Conservation (phyloP, 2,329 filamentous ascomycete species). For the Grosmannia clavigera region DNA sequence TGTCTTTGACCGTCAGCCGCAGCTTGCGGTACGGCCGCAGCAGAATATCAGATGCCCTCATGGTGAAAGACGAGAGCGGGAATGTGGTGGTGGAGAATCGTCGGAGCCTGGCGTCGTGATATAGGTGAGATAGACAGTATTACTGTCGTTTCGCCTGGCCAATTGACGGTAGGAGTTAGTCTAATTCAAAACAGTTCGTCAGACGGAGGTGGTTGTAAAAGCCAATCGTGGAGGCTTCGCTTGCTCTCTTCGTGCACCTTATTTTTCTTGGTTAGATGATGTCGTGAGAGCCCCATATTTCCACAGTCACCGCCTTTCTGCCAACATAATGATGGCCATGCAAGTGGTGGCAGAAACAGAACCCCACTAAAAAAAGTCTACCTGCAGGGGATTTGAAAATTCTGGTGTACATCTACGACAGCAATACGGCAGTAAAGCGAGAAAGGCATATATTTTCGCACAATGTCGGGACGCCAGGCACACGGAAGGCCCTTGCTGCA, state of each 20-base stretch:
- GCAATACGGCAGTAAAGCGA: neutral
- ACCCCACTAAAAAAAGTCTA: conserved; percentile 10
- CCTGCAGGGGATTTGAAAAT: neutral
- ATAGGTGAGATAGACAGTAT: neutral
- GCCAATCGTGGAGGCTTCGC: neutral
- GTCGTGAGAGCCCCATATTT: neutral
- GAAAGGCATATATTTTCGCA: neutral
- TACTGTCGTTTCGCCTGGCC: neutral
- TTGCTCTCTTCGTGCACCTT: too few species aligned
- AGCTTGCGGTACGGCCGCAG: conserved; percentile 60
- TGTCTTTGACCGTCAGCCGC: conserved; percentile 80
- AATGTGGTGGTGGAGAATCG: neutral
- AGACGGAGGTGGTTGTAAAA: neutral
- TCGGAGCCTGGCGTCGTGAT: neutral
- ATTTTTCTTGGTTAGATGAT: neutral
- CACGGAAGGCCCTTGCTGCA: conserved; percentile 41
- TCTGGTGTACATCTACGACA: neutral
- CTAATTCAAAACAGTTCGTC: too few species aligned
- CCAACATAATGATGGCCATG: neutral
- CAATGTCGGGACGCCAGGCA: conserved; percentile 46
- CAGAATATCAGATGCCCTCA: conserved; percentile 58
- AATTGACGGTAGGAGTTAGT: neutral
- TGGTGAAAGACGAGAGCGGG: conserved; percentile 22
- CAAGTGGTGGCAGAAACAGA: conserved; percentile 8
- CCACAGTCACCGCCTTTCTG: conserved; percentile 9